Conservation (phyloP, 1,139 yeast species). For the Geotrichum bryndzae region DNA sequence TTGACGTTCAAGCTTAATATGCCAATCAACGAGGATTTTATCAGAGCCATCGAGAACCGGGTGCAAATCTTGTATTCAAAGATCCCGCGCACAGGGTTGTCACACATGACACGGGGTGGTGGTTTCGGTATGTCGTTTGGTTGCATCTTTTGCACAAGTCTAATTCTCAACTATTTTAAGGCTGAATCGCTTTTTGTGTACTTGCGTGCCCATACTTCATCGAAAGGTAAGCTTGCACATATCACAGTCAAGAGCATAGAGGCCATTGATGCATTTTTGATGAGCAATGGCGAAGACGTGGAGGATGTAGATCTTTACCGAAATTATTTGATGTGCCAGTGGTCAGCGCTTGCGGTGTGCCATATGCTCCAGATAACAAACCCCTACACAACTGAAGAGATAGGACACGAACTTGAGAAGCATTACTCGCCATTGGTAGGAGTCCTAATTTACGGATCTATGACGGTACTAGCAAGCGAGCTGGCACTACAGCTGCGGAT, state of each 20-base stretch:
- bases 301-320: no score
- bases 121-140: conserved; percentile 4
- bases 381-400: background rate
- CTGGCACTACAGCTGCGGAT: background rate
- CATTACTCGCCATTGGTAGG: conserved; percentile 4
- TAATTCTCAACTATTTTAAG: background rate
- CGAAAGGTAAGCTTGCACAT: no score
- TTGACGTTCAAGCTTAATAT: conserved; percentile 1
- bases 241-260: no score
- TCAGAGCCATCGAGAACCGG: background rate
- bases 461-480: conserved; percentile 3
- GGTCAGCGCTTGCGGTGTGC: no score
- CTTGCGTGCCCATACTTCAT: no score
- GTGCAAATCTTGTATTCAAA: no score
- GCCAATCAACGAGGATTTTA: background rate
- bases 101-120: background rate
- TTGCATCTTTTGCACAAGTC: background rate
- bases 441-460: background rate
- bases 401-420: background rate
- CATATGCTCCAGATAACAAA: no score
- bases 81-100: no score
- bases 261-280: no score
- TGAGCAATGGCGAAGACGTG: no score
- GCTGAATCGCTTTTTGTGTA: background rate
- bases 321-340: no score